Evolutionary conservation across 805 yeast species (phyloP).

Genomic region (Lipomyces japonicus): DNA sequence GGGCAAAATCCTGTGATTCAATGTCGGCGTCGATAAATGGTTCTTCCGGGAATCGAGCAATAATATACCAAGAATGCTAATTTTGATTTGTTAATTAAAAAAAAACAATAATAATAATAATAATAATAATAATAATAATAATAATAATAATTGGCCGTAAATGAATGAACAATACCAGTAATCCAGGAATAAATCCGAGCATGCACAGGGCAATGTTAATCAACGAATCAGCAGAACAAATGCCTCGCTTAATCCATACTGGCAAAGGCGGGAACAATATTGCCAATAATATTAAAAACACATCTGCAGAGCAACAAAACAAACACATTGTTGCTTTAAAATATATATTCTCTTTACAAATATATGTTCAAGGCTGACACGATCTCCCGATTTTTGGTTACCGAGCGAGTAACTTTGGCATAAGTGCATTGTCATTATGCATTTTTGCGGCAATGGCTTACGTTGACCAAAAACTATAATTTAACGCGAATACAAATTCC

Average conservation of each 20-base stretch:
- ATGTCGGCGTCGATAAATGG: slow-evolving; percentile 21
- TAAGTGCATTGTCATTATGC: too few species aligned
- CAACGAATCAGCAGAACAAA: slow-evolving; percentile 63
- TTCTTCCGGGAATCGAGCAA: slow-evolving; percentile 61
- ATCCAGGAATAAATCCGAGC: slow-evolving; percentile 73
- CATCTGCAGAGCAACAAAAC: slow-evolving; percentile 43
- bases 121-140: neutral
- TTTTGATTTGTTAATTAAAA: neutral
- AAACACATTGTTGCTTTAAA: slow-evolving; percentile 16
- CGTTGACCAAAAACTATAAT: too few species aligned
- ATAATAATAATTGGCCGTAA: neutral
- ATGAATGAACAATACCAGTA: slow-evolving; percentile 39
- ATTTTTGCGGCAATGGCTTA: too few species aligned
- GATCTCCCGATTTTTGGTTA: too few species aligned
- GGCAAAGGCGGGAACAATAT: slow-evolving; percentile 76
- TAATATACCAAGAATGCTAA: slow-evolving; percentile 71
- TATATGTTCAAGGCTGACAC: too few species aligned
- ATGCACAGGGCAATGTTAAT: slow-evolving; percentile 69
- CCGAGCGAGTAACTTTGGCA: too few species aligned
- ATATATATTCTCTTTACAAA: too few species aligned
- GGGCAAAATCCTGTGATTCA: slow-evolving; percentile 22
- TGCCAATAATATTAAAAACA: slow-evolving; percentile 64
- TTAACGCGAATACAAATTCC: too few species aligned
- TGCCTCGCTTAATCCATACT: slow-evolving; percentile 67
- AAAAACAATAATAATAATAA: neutral